Percentiles rank a stretch among this genome's conserved stretches.
Evolutionary conservation across 176 grass and related monocot species (phyloP).

Genomic region (Bonia amplexicaulis): DNA sequence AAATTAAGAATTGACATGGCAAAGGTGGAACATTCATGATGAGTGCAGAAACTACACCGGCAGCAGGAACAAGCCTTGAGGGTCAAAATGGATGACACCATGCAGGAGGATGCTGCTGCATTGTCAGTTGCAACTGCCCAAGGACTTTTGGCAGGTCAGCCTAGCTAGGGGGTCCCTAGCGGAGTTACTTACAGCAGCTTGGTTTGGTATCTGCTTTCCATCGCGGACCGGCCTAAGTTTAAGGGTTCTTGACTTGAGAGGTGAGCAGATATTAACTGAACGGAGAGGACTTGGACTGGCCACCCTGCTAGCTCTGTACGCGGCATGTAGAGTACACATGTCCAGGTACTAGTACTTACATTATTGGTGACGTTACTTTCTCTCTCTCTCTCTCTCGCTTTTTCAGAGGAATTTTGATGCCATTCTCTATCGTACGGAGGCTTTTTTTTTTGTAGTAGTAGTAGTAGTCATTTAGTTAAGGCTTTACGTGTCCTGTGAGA

Average conservation of each 20-base stretch:
- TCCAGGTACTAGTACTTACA: background rate
- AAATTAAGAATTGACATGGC: background rate
- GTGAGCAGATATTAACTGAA: constrained; percentile 26
- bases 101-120: constrained; percentile 37
- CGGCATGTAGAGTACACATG: constrained; percentile 21
- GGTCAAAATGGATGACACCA: constrained; percentile 63
- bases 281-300: constrained; percentile 39
- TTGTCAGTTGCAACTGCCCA: constrained; percentile 72
- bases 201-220: constrained; percentile 23
- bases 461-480: background rate
- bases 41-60: constrained; percentile 2
- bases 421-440: background rate
- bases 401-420: constrained; percentile 7
- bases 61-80: constrained; percentile 6
- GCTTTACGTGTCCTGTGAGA: background rate
- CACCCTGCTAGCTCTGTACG: constrained; percentile 15
- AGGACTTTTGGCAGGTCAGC: constrained; percentile 72
- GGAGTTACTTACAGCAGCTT: constrained; percentile 2
- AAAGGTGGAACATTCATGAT: background rate
- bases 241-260: constrained; percentile 45
- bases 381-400: background rate
- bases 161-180: constrained; percentile 8
- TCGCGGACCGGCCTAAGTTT: constrained; percentile 36
- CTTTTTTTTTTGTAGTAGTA: background rate
- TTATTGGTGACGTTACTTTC: background rate